phyloP scores from a whole-genome alignment of 495 filamentous ascomycete species.

The Annulohypoxylon maeteangense region DNA sequence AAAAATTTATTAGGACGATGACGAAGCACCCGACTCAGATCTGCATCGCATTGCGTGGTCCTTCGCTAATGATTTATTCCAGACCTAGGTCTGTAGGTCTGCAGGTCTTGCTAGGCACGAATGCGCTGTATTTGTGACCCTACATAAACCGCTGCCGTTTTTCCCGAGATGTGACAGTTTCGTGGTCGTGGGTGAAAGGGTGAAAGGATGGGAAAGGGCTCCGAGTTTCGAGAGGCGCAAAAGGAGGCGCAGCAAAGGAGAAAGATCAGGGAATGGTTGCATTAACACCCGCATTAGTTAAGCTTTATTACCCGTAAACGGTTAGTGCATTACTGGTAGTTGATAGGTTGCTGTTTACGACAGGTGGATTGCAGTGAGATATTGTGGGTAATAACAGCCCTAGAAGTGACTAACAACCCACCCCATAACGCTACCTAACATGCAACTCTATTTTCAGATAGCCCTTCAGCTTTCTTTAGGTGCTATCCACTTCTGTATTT shows the following conservation, averaged over 20 bases:
- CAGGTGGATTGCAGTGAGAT: neutral
- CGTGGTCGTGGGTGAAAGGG: neutral
- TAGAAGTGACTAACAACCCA: neutral
- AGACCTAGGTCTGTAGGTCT: neutral
- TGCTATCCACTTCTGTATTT: neutral
- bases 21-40: slow-evolving; percentile 27
- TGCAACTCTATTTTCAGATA: neutral
- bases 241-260: slow-evolving; percentile 1
- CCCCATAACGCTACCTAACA: neutral
- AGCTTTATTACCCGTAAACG: neutral
- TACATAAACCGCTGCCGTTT: slow-evolving; percentile 15
- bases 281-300: neutral
- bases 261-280: neutral
- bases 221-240: neutral
- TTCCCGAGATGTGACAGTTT: slow-evolving; percentile 10
- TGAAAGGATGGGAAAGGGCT: neutral
- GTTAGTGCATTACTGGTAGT: neutral
- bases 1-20: slow-evolving; percentile 15
- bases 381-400: neutral
- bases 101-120: neutral
- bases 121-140: neutral
- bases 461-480: neutral
- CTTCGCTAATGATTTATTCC: slow-evolving; percentile 13
- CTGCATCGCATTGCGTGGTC: slow-evolving; percentile 10
- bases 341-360: neutral